Evolutionary conservation across 495 filamentous ascomycete genomes (phyloP).

Genomic region (Amniculicola lignicola): DNA sequence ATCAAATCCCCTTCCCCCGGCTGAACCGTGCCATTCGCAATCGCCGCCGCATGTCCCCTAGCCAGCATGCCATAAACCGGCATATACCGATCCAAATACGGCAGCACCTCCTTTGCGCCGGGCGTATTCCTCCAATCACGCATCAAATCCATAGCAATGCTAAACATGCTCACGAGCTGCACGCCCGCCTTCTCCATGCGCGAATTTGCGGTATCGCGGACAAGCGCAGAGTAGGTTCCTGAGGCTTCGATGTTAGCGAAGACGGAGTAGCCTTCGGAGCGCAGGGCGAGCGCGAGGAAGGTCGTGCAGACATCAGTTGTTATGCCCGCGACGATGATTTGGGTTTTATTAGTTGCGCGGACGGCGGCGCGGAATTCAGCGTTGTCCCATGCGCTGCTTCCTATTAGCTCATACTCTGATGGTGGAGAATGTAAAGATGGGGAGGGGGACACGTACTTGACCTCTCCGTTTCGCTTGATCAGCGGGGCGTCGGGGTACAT

Average conservation of each 20-base stretch:
- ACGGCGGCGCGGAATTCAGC: conserved; percentile 66
- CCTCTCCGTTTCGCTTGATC: conserved; percentile 68
- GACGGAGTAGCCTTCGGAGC: conserved; percentile 69
- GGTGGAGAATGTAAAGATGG: neutral
- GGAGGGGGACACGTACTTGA: conserved; percentile 46
- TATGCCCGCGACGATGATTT: conserved; percentile 72
- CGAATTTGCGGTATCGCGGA: conserved; percentile 61
- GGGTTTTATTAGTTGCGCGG: conserved; percentile 60
- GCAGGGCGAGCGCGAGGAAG: conserved; percentile 69
- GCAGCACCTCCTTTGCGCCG: conserved; percentile 60
- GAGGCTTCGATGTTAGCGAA: conserved; percentile 72
- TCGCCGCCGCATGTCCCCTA: conserved; percentile 48
- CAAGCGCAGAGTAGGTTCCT: conserved; percentile 56
- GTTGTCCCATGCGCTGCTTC: conserved; percentile 66
- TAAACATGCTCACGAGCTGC: conserved; percentile 60
- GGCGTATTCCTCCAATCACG: conserved; percentile 71
- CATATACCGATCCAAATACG: conserved; percentile 61
- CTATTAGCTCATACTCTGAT: neutral
- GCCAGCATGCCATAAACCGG: conserved; percentile 50
- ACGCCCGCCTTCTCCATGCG: conserved; percentile 68
- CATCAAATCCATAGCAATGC: conserved; percentile 71
- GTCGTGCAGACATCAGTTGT: conserved; percentile 74
- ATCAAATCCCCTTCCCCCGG: conserved; percentile 46
- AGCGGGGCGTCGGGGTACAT: conserved; percentile 67
- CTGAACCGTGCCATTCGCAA: conserved; percentile 49